These are phyloP conservation scores for Aspergillus fructus DNA, from an alignment of 2,329 filamentous ascomycete genomes.

Conservation along the genomic window DNA sequence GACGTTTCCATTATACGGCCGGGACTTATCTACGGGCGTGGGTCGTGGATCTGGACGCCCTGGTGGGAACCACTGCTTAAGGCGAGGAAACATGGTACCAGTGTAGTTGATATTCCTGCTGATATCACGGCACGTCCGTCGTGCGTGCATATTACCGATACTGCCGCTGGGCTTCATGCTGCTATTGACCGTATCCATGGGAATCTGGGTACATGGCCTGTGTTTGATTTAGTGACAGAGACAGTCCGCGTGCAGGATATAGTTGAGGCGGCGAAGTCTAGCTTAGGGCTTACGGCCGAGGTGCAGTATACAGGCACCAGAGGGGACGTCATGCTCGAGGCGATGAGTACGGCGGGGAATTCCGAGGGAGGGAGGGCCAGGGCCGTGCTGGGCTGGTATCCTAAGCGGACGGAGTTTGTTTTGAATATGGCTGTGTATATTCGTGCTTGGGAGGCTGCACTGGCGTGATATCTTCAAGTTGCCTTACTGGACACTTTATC, in stretches of 20 bases:
- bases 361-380: not conserved
- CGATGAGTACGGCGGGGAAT: not conserved
- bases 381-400: conserved; percentile 33
- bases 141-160: conserved; percentile 33
- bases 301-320: not conserved
- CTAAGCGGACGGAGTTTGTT: conserved; percentile 27
- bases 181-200: conserved; percentile 36
- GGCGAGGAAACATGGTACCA: not conserved
- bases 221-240: conserved; percentile 39
- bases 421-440: conserved; percentile 20
- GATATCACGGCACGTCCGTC: not conserved
- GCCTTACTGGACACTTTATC: too few species aligned
- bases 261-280: conserved; percentile 20
- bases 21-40: not conserved
- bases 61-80: not conserved
- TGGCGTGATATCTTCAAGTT: too few species aligned
- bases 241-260: conserved; percentile 24
- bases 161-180: conserved; percentile 31
- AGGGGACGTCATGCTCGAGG: not conserved
- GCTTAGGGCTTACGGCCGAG: not conserved
- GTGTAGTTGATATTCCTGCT: not conserved
- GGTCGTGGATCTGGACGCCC: not conserved
- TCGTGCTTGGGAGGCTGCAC: conserved; percentile 7
- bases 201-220: conserved; percentile 30
- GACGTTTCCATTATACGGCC: not conserved